phyloP scores from a whole-genome alignment of 2,329 filamentous ascomycete species.

The Colletotrichum tanaceti region DNA sequence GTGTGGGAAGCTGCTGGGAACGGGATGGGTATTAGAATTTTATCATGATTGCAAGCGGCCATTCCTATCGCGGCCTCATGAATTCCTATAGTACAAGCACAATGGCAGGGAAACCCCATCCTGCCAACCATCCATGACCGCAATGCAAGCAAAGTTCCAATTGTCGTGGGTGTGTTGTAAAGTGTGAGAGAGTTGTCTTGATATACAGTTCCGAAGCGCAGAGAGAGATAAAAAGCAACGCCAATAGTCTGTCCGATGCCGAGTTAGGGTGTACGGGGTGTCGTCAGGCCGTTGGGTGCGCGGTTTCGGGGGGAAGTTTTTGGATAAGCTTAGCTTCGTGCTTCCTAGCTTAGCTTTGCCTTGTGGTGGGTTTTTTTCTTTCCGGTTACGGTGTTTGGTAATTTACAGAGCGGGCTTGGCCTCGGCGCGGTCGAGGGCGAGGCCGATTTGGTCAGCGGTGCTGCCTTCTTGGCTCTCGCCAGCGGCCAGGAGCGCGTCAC shows the following conservation, averaged over 20 bases:
- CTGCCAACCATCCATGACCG: constrained; percentile 38
- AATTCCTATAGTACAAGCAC: constrained; percentile 40
- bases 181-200: constrained; percentile 37
- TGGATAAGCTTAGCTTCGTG: constrained; percentile 12
- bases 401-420: constrained; percentile 64
- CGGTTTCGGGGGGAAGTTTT: not conserved
- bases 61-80: constrained; percentile 37
- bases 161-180: constrained; percentile 28
- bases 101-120: constrained; percentile 39
- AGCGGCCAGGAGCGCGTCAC: constrained; percentile 70
- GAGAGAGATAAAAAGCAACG: constrained; percentile 8
- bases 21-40: constrained; percentile 35
- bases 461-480: constrained; percentile 52
- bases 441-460: constrained; percentile 63
- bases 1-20: not conserved
- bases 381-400: constrained; percentile 38
- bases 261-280: not conserved
- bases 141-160: constrained; percentile 39
- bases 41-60: constrained; percentile 37
- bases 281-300: constrained; percentile 19
- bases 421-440: constrained; percentile 59
- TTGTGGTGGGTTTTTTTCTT: constrained; percentile 33
- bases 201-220: constrained; percentile 38
- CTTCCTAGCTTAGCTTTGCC: constrained; percentile 37
- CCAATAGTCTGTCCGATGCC: constrained; percentile 21